Evolutionary conservation across 116 monocot species (phyloP), one percentile per base, ranked within the genome.

Genomic region (Iris pallida): DNA sequence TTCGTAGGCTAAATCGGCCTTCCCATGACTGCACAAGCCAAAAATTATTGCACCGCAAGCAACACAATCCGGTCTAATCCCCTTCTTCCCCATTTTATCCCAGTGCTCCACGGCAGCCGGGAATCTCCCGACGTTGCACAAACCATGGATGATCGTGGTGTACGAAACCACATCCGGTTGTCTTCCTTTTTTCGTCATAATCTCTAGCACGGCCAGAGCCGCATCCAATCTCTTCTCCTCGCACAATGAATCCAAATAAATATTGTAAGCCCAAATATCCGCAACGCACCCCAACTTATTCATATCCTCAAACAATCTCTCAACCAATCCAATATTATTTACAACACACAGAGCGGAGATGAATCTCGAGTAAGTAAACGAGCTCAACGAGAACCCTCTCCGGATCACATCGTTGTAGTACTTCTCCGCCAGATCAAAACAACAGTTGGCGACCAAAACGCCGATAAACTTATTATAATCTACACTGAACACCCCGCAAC

Each of bases 391-490:
- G 61, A 85, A 86, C 44, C 92, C 96, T 57, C 78, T 47, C 45
- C 10, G 59, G 7, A 61, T 64, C 85, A 92, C 84, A 53, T 54
- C 66, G 62, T 75, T 69, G 57, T 96, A 92, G 64, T 89, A 92
- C 12, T 77, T 63, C 61, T 80, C 75, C 20, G 84, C 86, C 65
- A 89, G 73, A 65, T 83, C 89, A 78, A 89, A 78, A 68, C 79
- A 85, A 40, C 57, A 54, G 14, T 86, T 63, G 14, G 63, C 57
- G 62, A 96, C 42, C 71, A 92, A 60, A 49, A 96, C 89, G 0
- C 96, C 92, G n/a, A 92, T 92, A 54, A 96, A 85, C 61, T 74
- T 84, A 77, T 96, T 92, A 65, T 85, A 96, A 71, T 96, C 92
- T 18, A 96, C 70, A 64, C 86, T 76, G 75, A 87, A 86, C 0